Evolutionary conservation across 1,284 basidiomycete species (phyloP).

Genomic region (Leucoagaricus sp.): DNA sequence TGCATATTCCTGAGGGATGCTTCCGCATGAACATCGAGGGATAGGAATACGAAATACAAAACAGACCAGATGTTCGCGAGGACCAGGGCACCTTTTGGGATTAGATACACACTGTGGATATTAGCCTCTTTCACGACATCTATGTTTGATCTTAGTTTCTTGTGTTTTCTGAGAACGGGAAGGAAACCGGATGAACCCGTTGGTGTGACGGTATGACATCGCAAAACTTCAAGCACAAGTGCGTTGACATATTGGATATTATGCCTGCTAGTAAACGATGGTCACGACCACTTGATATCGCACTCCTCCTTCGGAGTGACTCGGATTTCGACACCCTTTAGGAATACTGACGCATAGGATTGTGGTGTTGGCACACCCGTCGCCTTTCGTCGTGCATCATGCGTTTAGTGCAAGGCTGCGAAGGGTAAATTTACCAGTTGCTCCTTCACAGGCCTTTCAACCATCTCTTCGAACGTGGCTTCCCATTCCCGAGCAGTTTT

Average conservation of each 20-base stretch:
- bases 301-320: slow-evolving; percentile 27
- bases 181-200: slow-evolving; percentile 29
- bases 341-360: slow-evolving; percentile 32
- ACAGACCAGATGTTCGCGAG: slow-evolving; percentile 39
- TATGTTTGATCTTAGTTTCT: slow-evolving; percentile 19
- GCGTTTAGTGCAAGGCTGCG: not conserved
- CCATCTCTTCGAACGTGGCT: slow-evolving; percentile 38
- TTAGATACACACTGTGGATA: slow-evolving; percentile 35
- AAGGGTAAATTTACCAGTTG: slow-evolving; percentile 42
- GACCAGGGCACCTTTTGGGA: slow-evolving; percentile 37
- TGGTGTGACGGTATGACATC: slow-evolving; percentile 40
- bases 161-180: not conserved
- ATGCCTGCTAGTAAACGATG: slow-evolving; percentile 48
- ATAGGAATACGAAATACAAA: no score
- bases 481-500: slow-evolving; percentile 41
- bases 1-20: slow-evolving; percentile 42
- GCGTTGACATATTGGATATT: slow-evolving; percentile 52
- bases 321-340: slow-evolving; percentile 27
- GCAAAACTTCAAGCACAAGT: slow-evolving; percentile 38
- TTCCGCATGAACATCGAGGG: no score
- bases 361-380: slow-evolving; percentile 27
- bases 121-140: slow-evolving; percentile 44
- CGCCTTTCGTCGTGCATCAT: slow-evolving; percentile 26
- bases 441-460: slow-evolving; percentile 45
- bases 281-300: slow-evolving; percentile 46